phyloP scores from a whole-genome alignment of 345 rosid species.

The Melastoma malabathricum region DNA sequence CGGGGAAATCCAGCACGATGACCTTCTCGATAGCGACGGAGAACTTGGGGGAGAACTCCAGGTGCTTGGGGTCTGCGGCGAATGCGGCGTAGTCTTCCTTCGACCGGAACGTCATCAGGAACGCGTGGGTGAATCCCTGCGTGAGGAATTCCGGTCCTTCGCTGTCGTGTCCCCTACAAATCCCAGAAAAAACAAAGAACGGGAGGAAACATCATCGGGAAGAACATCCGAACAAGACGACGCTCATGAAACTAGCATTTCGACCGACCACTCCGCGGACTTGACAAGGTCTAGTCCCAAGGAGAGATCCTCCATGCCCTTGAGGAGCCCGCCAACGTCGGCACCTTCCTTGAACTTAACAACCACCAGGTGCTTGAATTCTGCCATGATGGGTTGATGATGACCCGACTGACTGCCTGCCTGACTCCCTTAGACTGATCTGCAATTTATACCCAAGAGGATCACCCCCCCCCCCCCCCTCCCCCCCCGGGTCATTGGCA shows the following conservation, averaged over 20 bases:
- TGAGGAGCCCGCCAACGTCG: slow-evolving; percentile 50
- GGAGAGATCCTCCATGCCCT: slow-evolving; percentile 76
- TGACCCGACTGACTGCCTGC: no score
- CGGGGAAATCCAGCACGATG: slow-evolving; percentile 59
- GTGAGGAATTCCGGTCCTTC: slow-evolving; percentile 83
- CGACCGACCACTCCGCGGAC: slow-evolving; percentile 67
- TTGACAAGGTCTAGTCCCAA: slow-evolving; percentile 63
- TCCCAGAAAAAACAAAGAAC: neutral
- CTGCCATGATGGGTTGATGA: slow-evolving; percentile 18
- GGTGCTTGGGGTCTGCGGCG: slow-evolving; percentile 52
- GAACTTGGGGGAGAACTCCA: slow-evolving; percentile 67
- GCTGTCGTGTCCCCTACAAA: slow-evolving; percentile 62
- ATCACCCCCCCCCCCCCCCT: no score
- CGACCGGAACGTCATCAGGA: slow-evolving; percentile 62
- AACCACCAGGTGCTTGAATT: slow-evolving; percentile 72
- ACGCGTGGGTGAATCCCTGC: slow-evolving; percentile 81
- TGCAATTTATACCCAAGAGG: no score
- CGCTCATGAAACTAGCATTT: no score
- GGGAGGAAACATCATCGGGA: no score
- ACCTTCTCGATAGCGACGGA: slow-evolving; percentile 65
- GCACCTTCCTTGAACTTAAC: slow-evolving; percentile 76
- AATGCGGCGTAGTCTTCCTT: slow-evolving; percentile 66
- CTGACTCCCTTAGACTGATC: no score
- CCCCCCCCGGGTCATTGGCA: no score
- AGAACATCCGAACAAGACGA: no score